Base-by-base conservation (phyloP, 1,139 yeast species). In the Candida gigantensis region DNA sequence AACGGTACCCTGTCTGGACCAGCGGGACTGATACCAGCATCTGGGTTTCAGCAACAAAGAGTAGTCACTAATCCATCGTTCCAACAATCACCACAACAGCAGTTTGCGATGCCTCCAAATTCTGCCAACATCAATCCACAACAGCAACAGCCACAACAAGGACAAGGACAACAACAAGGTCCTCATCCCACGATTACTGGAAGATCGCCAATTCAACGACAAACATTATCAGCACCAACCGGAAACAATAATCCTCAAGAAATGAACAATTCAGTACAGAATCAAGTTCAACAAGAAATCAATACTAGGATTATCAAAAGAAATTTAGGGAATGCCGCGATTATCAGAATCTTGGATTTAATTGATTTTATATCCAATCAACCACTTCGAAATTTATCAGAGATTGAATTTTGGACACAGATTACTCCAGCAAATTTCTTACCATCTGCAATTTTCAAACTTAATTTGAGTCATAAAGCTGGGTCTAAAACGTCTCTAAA, bases 281-380 rank as follows among this genome's bases (percentile, higher is more conserved):
- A 35, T 8, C 44, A 41, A 28, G 19, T 35, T 24, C 69, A 62
- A 39, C 62, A 56, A 37, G 72, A 67, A 34, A 38, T 65, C 7
- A 66, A 67, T 40, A 55, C 68, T 5, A 57, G 68, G 34, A 56
- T 68, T 11, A 56, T 65, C 42, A 67, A 66, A 41, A 50, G 74
- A 18, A 69, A 68, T 42, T 41, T 68, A 34, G 76, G 75, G 3
- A 70, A 69, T 52, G 71, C 75, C n/a, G 74, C 67, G 10, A 67
- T 63, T 21, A 55, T 71, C 47, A 52, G 74, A 24, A 51, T 69
- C 7, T 54, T 67, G 30, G 72, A 67, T 39, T 51, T 68, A 15
- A 50, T 68, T 13, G 74, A 68, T 29, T 68, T 61, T 39, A 52
- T 67, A 3, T 53, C 62, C n/a, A 57, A 52, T 36, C 75, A 70